Base-by-base conservation (phyloP, 805 yeast species). In the Kodamaea neixiangensis region DNA sequence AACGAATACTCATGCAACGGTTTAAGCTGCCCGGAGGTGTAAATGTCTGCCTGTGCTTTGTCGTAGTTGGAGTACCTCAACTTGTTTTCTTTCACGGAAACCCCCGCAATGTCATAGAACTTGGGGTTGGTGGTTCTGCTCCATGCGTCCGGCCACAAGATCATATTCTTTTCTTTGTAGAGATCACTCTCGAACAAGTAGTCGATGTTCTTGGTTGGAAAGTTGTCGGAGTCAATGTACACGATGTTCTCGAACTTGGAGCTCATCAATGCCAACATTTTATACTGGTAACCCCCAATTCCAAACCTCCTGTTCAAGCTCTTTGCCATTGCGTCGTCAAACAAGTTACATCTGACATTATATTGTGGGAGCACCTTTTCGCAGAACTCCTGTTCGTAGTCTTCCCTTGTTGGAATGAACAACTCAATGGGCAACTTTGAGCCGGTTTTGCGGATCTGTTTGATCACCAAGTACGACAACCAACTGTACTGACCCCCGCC, bases 91-190 rank as follows among this genome's bases (percentile, higher is more conserved):
- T 48, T 54, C 2, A 73, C 75, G 3, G 58, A 52, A 4, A 66
- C 55, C 7, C 66, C 69, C 7, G 87, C 79, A 48, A 86, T 81
- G 7, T 80, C 81, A 59, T 79, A 82, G 58, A 65, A 82, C 44
- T 69, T 70, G 17, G 89, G 89, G 54, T 80, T 75, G 7, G 88
- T 83, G 4, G 88, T 82, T 63, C 89, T 72, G 2, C 84, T 75
- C 89, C 89, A 84, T 33, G 80, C 79, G 65, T 84, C 89, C 2
- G 89, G 89, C 89, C 89, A 84, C 7, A 82, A 52, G 7, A 83
- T 69, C 48, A 84, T 60, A 0, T 80, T 78, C 14, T 67, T 66
- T 7, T 51, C 85, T 81, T 62, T 57, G 65, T 69, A 83, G 6
- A 72, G 67, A 10, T 69, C 62, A 31, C 80, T 73, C 1, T 64